Conservation (phyloP, 768 basidiomycete species). For the Hemileccinum rubropunctum region DNA sequence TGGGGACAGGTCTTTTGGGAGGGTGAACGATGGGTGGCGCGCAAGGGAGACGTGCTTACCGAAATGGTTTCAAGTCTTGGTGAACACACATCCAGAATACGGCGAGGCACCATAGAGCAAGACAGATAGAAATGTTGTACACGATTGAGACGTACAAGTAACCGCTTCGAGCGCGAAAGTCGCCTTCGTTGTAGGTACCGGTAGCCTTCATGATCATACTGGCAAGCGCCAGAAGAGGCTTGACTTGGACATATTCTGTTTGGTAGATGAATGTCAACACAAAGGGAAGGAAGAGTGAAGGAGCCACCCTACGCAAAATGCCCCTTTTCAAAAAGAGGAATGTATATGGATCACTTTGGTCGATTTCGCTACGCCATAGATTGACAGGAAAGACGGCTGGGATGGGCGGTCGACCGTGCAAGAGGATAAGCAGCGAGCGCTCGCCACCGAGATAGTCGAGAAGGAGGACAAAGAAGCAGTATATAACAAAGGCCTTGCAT, state of each 20-base stretch:
- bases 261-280: not conserved
- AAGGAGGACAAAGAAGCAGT: conserved; percentile 85
- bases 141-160: conserved; percentile 89
- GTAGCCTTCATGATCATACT: conserved; percentile 85
- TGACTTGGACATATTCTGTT: conserved; percentile 95
- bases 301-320: conserved; percentile 68
- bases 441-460: conserved; percentile 90
- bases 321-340: conserved; percentile 94
- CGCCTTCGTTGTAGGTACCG: conserved; percentile 88
- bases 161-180: conserved; percentile 79
- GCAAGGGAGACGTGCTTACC: conserved; percentile 40
- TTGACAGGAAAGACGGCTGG: conserved; percentile 82
- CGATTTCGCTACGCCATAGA: conserved; percentile 82
- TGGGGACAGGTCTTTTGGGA: conserved; percentile 74
- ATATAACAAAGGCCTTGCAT: conserved; percentile 85
- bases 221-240: conserved; percentile 81
- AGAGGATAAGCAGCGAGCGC: conserved; percentile 83
- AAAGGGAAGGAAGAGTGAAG: not conserved
- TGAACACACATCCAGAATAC: conserved; percentile 96
- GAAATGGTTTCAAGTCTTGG: conserved; percentile 85
- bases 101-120: conserved; percentile 85
- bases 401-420: conserved; percentile 90
- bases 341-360: conserved; percentile 92
- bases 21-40: not conserved
- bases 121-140: conserved; percentile 79